Base-by-base conservation (phyloP, 176 grass and related monocot genomes). In the Cymbopogon citratus region DNA sequence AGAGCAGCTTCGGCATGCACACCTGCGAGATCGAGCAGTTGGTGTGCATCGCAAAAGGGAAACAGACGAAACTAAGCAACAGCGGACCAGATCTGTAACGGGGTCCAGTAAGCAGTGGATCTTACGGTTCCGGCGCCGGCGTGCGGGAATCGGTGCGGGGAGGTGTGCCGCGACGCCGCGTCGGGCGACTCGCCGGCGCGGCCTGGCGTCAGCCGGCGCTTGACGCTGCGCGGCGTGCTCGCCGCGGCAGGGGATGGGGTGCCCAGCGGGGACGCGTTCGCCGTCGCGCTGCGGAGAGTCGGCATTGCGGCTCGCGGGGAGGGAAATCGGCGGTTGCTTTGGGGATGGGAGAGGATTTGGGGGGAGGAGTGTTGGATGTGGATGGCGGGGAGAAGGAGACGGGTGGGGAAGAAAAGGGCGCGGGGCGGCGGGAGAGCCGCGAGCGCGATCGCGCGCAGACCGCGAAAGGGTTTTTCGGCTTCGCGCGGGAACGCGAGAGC, bases 201-300 rank as follows among this genome's bases (percentile, higher is more conserved):
- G 46, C 87, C 71, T 28, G 80, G 72, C 13, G 76, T 88, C 41
- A 81, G 33, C 16, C 87, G 56, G 52, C 87, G 87, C 82, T 85
- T 89, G 77, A 74, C 25, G 68, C 67, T 78, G 73, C 92, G 77
- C 66, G 77, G 84, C 5, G 87, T 88, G 45, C 71, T 78, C 74
- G 60, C 73, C 16, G 89, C 80, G 3, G 49, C 83, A 2, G 85
- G 70, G 1, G 86, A 91, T 9, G 70, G 52, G 4, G 70, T 72
- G 41, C 36, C 80, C 15, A 43, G 56, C 6, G 44, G 76, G 11
- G 71, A 82, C 8, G 79, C 66, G 59, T 18, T 78, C 25, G 84
- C 65, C 40, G 92, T 84, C 66, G 85, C 87, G 71, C 90, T 95
- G 74, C 87, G 88, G 3, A 95, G 87, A 19, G 90, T 90, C 63